Evolutionary conservation across 164 flowering plant genomes (phyloP).

Genomic region (Vitis rotundifolia): DNA sequence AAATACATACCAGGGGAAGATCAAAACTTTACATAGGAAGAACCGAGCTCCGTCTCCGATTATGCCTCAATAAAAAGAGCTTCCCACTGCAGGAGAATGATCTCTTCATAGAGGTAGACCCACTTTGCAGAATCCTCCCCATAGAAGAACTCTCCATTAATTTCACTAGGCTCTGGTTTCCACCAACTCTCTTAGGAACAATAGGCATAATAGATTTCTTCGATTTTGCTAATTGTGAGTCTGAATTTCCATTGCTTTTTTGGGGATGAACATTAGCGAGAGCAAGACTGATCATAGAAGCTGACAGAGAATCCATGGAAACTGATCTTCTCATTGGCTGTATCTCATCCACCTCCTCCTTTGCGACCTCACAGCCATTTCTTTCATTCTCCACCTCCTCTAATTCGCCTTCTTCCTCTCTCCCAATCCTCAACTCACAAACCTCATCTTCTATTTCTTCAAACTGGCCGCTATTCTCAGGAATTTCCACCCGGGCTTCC

Average conservation of each 20-base stretch:
- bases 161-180: slow-evolving; percentile 11
- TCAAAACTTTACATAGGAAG: slow-evolving; percentile 12
- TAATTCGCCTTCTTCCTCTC: slow-evolving; percentile 13
- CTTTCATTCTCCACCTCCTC: background rate
- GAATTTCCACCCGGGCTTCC: slow-evolving; percentile 14
- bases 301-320: slow-evolving; percentile 40
- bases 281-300: slow-evolving; percentile 21
- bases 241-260: slow-evolving; percentile 12
- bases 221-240: background rate
- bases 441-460: slow-evolving; percentile 9
- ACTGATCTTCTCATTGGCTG: slow-evolving; percentile 40
- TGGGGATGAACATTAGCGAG: slow-evolving; percentile 3
- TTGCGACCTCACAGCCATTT: slow-evolving; percentile 1
- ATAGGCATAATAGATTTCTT: background rate
- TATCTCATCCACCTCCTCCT: slow-evolving; percentile 3
- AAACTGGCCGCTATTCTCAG: slow-evolving; percentile 6
- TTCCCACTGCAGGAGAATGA: slow-evolving; percentile 44
- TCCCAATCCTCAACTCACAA: slow-evolving; percentile 11
- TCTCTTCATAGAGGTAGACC: slow-evolving; percentile 29
- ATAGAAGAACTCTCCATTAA: slow-evolving; percentile 14
- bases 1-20: background rate
- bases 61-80: slow-evolving; percentile 17
- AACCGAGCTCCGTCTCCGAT: background rate
- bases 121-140: slow-evolving; percentile 16
- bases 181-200: slow-evolving; percentile 4